A percentile compares a stretch with the other conserved stretches of the same genome.
Conservation (phyloP, 768 basidiomycete genomes). For the Sporobolomyces roseus region DNA sequence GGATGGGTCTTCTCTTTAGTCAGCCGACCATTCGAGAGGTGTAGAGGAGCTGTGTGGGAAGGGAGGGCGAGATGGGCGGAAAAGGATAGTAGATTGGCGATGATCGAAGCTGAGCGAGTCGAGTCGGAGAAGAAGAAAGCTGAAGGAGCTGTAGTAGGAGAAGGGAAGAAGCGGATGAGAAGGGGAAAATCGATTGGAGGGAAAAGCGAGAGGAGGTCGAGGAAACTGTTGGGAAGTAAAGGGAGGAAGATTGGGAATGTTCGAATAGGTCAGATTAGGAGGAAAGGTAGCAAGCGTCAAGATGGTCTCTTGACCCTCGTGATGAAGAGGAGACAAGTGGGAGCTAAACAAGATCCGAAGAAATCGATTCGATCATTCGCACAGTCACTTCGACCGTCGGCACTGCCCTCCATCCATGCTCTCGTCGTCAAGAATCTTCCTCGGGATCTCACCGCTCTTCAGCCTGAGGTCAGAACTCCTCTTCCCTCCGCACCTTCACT, state of each 20-base stretch:
- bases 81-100: slow-evolving; percentile 6
- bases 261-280: slow-evolving; percentile 18
- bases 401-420: neutral
- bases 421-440: no score
- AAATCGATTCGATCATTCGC: neutral
- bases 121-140: no score
- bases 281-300: no score
- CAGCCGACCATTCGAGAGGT: slow-evolving; percentile 33
- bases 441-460: neutral
- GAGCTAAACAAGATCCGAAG: neutral
- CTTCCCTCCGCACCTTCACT: slow-evolving; percentile 18
- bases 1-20: slow-evolving; percentile 30
- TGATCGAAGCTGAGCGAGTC: slow-evolving; percentile 18
- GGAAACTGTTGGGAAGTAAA: neutral
- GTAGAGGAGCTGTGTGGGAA: slow-evolving; percentile 32
- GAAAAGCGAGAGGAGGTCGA: slow-evolving; percentile 13
- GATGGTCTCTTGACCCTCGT: no score
- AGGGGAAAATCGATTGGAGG: slow-evolving; percentile 18
- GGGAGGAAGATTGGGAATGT: slow-evolving; percentile 21
- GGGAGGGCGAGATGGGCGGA: slow-evolving; percentile 26
- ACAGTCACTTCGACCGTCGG: neutral
- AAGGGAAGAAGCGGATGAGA: slow-evolving; percentile 1
- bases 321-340: no score
- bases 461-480: slow-evolving; percentile 1
- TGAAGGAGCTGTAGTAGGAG: neutral